Base-by-base conservation (phyloP, 345 rosid species). In the Eucalyptus marginata region DNA sequence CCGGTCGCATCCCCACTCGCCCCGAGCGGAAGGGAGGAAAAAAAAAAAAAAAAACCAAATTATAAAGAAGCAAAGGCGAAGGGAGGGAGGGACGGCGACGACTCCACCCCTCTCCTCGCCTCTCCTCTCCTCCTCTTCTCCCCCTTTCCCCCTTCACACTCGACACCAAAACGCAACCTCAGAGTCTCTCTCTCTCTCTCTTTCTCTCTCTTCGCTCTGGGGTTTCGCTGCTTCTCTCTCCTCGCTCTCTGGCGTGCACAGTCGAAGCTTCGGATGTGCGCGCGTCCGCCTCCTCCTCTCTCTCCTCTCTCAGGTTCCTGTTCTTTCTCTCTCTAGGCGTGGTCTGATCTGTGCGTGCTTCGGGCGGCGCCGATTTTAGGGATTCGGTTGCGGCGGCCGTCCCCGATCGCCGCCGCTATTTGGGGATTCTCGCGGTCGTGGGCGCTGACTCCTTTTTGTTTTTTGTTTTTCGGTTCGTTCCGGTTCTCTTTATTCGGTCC, bases 201-300 rank as follows among this genome's bases (percentile, higher is more conserved):
- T 76, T 68, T 50, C 59, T 40, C 52, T 88, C 88, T 87, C 31
- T 12, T 12, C 59, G 13, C 13, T 4, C 40, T 40, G 40, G 40
- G 40, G 40, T 40, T 40, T 40, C 40, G 40, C 40, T 5, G 40
- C 40, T 76, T 88, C 87, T 88, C 86, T 85, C 81, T 88, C 86
- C 64, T 59, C 62, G 44, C 84, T 87, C 62, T 56, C 29, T 56
- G 62, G 50, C 44, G 36, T 43, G 36, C 43, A 86, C 87, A 92
- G 89, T 88, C 81, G 40, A 68, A 86, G 64, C 90, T 89, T 87
- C 91, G 90, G 94, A 92, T 91, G 96, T 91, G 89, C 89, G 89
- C 88, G 91, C 90, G 20, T 86, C 86, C 44, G 50, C 58, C 11
- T 4, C 50, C 50, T 89, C 44, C 40, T 91, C 40, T 91, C 86